Percentiles rank a stretch among this genome's conserved stretches.
phyloP scores from a whole-genome alignment of 768 basidiomycete species.

The Tricholoma hemisulphureum region DNA sequence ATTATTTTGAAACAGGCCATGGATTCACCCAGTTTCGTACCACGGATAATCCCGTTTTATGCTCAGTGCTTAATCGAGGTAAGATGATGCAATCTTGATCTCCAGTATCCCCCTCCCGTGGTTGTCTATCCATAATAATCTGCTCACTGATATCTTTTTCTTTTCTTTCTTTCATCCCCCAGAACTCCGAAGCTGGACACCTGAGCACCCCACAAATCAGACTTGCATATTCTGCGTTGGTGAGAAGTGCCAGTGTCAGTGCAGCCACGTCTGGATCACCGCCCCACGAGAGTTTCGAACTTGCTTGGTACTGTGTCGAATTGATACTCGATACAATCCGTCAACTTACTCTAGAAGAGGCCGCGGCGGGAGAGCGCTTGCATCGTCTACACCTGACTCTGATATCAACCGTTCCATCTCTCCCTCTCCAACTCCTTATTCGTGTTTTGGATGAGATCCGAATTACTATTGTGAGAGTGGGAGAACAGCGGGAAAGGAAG shows the following conservation, averaged over 20 bases:
- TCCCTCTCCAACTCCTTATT: constrained; percentile 57
- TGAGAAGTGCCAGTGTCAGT: constrained; percentile 54
- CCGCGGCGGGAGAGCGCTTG: constrained; percentile 29
- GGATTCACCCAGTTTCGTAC: constrained; percentile 42
- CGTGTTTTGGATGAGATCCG: constrained; percentile 52
- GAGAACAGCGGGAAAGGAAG: constrained; percentile 19
- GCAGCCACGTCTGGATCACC: constrained; percentile 19
- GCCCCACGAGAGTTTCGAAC: constrained; percentile 34
- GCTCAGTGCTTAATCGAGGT: constrained; percentile 70
- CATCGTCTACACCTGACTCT: constrained; percentile 66
- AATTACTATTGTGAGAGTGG: constrained; percentile 24
- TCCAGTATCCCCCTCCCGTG: neutral
- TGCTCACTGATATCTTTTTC: constrained; percentile 9
- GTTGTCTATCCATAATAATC: neutral
- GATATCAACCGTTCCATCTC: constrained; percentile 61
- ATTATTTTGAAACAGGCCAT: constrained; percentile 5
- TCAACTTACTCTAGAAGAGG: constrained; percentile 22
- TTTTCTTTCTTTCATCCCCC: constrained; percentile 6
- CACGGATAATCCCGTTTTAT: constrained; percentile 73
- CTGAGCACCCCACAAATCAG: constrained; percentile 66
- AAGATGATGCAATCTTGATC: constrained; percentile 15
- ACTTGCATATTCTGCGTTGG: constrained; percentile 72
- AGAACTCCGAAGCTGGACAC: constrained; percentile 65
- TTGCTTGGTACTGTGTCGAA: constrained; percentile 72
- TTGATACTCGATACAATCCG: constrained; percentile 50